Evolutionary conservation across 2,329 filamentous ascomycete genomes (phyloP), one percentile per base, ranked within the genome.

Genomic region (Coniochaeta pulveracea): DNA sequence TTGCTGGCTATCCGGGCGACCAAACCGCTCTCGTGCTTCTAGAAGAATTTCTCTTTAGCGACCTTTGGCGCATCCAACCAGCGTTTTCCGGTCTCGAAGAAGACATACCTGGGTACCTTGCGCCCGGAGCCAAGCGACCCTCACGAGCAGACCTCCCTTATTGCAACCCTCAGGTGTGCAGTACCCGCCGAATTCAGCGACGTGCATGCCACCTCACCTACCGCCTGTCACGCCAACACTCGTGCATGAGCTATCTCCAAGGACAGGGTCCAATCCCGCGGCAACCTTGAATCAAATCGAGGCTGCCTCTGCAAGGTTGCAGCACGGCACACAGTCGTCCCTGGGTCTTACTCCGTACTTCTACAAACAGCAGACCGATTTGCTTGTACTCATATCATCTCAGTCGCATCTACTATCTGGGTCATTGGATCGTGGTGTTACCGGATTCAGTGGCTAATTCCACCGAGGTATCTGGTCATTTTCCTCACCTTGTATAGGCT

Each of bases 141-240:
- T 32, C 33, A 35, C 34, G 25, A 26, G 27, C 40, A 32, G 30
- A 30, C 32, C 10, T 31, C 18, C 28, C 28, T n/a, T n/a, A n/a
- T 38, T 38, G 41, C 40, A 36, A 31, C 37, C 35, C 37, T 30
- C 33, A 34, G 35, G 38, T 44, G 43, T 43, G 39, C 38, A 40
- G 42, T 42, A 43, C 40, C 39, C 38, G 41, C 60, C 55, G 45
- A 58, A 63, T 52, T 47, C 48, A 58, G 57, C 55, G 47, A 58
- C 58, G 47, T 64, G 61, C 61, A 64, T 61, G 53, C 50, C 47
- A 47, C n/a, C n/a, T n/a, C n/a, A n/a, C n/a, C n/a, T n/a, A n/a
- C n/a, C n/a, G n/a, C 47, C 54, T 61, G 60, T 58, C 60, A 63
- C 56, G 55, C 63, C 58, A 62, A 51, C 54, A 55, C 54, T 55